Conservation (phyloP, 2,329 filamentous ascomycete species). For the Talaromyces sp. region DNA sequence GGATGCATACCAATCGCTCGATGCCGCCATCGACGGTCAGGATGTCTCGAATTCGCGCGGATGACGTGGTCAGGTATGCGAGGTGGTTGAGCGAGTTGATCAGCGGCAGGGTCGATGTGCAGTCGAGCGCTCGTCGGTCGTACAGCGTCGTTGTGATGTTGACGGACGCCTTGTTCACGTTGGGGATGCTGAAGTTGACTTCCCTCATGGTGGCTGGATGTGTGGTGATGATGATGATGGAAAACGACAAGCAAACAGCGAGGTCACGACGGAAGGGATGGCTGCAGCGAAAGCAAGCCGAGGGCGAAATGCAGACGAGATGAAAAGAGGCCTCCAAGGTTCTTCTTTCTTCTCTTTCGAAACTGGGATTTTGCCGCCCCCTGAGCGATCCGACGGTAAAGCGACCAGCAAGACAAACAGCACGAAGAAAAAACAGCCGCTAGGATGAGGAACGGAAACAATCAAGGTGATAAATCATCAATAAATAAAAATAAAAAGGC, state of each 20-base stretch:
- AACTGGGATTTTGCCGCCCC: neutral
- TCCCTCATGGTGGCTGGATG: slow-evolving; percentile 75
- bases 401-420: neutral
- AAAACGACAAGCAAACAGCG: neutral
- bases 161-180: slow-evolving; percentile 98
- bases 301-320: neutral
- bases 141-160: slow-evolving; percentile 98
- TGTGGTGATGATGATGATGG: too few species aligned
- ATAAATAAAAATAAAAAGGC: neutral
- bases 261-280: neutral
- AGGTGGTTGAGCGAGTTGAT: slow-evolving; percentile 99
- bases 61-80: slow-evolving; percentile 96
- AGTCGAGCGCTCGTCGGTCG: slow-evolving; percentile 94
- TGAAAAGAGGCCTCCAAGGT: neutral
- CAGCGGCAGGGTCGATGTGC: slow-evolving; percentile 92
- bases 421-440: slow-evolving; percentile 3
- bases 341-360: neutral
- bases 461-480: slow-evolving; percentile 8
- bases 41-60: slow-evolving; percentile 94
- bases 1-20: slow-evolving; percentile 91
- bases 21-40: slow-evolving; percentile 98
- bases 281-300: neutral
- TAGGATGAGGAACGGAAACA: slow-evolving; percentile 1
- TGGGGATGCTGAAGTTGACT: slow-evolving; percentile 99
- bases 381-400: neutral